These are phyloP conservation scores for Fusarium succisae DNA, from an alignment of 2,329 filamentous ascomycete genomes.

Conservation along the genomic window DNA sequence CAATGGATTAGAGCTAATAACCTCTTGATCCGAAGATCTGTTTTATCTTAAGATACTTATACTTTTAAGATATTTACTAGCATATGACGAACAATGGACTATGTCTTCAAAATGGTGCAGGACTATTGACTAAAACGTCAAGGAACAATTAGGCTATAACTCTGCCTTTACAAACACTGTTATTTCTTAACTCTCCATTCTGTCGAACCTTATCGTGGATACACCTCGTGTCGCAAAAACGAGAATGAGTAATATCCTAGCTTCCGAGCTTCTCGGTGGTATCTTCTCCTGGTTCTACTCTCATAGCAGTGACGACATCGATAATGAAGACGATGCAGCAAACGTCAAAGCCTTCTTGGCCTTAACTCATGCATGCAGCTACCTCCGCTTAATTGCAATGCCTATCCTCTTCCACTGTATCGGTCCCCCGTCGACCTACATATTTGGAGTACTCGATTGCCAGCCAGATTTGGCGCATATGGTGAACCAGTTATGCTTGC, in stretches of 20 bases:
- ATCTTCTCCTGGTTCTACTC: background rate
- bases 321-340: background rate
- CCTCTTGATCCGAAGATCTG: no score
- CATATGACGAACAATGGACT: rapidly evolving
- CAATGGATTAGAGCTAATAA: rapidly evolving
- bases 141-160: background rate
- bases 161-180: no score
- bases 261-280: rapidly evolving
- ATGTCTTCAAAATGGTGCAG: rapidly evolving
- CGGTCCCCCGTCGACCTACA: rapidly evolving
- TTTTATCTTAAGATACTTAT: no score
- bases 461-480: background rate
- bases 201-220: rapidly evolving
- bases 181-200: background rate
- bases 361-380: rapidly evolving
- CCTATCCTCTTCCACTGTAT: rapidly evolving
- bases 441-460: rapidly evolving
- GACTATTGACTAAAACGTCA: rapidly evolving
- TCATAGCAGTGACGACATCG: background rate
- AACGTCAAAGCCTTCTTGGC: background rate
- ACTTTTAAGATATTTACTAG: rapidly evolving
- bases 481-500: background rate
- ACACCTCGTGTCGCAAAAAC: rapidly evolving
- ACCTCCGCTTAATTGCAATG: background rate
- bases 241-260: rapidly evolving